Percentiles rank a stretch among this genome's conserved stretches.
Evolutionary conservation across 768 basidiomycete species (phyloP).

Genomic region (Gymnopilus dilepis): DNA sequence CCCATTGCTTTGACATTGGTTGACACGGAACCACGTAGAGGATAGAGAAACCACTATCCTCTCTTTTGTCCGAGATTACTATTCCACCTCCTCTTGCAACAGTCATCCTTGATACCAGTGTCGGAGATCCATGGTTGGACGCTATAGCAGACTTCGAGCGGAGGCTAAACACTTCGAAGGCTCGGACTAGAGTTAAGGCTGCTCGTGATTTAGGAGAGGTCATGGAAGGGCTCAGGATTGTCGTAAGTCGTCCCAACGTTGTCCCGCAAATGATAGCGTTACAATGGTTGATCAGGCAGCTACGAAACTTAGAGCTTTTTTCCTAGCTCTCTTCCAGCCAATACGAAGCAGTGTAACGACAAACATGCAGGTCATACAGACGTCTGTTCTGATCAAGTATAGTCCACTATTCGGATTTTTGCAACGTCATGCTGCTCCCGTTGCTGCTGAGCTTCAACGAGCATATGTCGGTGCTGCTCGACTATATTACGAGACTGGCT

Average conservation of each 20-base stretch:
- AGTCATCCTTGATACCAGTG: slow-evolving; percentile 81
- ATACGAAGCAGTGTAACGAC: slow-evolving; percentile 84
- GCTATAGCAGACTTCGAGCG: slow-evolving; percentile 83
- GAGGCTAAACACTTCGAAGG: slow-evolving; percentile 67
- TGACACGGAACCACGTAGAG: slow-evolving; percentile 51
- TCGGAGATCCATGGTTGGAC: slow-evolving; percentile 88
- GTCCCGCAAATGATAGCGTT: too few relatives aligned
- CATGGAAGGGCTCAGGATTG: slow-evolving; percentile 85
- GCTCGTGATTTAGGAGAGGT: slow-evolving; percentile 84
- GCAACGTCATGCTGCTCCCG: slow-evolving; percentile 77
- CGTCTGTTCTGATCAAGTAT: slow-evolving; percentile 84
- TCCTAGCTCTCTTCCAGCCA: slow-evolving; percentile 82
- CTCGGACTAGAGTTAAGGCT: slow-evolving; percentile 84
- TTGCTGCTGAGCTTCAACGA: slow-evolving; percentile 87
- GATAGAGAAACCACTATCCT: slow-evolving; percentile 87
- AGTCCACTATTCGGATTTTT: slow-evolving; percentile 83
- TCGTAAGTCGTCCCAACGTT: slow-evolving; percentile 52
- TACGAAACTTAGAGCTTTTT: slow-evolving; percentile 86
- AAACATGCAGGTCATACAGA: slow-evolving; percentile 93
- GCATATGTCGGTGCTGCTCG: slow-evolving; percentile 85
- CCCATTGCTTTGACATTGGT: background rate
- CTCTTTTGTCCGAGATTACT: slow-evolving; percentile 78
- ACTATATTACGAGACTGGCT: slow-evolving; percentile 95
- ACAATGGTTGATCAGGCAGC: slow-evolving; percentile 64
- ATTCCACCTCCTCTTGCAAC: slow-evolving; percentile 81